Evolutionary conservation across 2,329 filamentous ascomycete genomes (phyloP).

Genomic region (Dothideomycetes sp.): DNA sequence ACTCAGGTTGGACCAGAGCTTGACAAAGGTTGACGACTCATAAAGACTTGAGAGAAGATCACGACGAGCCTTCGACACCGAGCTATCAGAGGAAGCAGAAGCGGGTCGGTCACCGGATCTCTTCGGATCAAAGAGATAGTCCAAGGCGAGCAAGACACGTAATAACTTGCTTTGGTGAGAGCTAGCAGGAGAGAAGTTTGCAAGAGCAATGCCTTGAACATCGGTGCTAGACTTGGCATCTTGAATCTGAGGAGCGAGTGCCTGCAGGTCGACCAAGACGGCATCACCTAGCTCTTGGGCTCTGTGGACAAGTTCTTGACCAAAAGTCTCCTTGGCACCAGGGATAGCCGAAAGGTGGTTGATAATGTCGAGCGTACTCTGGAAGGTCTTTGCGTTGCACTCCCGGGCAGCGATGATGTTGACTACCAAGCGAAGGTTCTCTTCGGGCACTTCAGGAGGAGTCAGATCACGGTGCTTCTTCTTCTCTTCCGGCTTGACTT

Average conservation of each 20-base stretch:
- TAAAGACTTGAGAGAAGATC: constrained; percentile 82
- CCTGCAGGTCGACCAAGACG: constrained; percentile 75
- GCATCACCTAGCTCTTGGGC: constrained; percentile 75
- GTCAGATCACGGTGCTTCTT: constrained; percentile 58
- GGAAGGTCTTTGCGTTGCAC: constrained; percentile 95
- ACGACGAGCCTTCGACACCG: constrained; percentile 59
- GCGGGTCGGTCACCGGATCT: constrained; percentile 46
- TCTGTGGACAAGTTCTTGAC: constrained; percentile 83
- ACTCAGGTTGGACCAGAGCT: constrained; percentile 87
- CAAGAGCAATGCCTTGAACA: constrained; percentile 84
- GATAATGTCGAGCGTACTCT: constrained; percentile 95
- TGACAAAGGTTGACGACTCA: constrained; percentile 80
- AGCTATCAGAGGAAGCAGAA: constrained; percentile 37
- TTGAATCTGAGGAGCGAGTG: constrained; percentile 76
- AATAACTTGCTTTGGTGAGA: constrained; percentile 96
- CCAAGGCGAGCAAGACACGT: constrained; percentile 82
- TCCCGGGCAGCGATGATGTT: constrained; percentile 93
- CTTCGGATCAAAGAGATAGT: constrained; percentile 88
- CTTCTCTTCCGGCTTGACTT: constrained; percentile 34
- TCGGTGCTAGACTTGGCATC: constrained; percentile 84
- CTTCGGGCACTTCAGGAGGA: constrained; percentile 75
- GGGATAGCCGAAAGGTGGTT: constrained; percentile 94
- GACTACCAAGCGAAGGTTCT: constrained; percentile 88
- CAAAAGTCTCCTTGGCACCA: constrained; percentile 80
- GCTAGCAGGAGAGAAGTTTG: constrained; percentile 91